Percentiles rank a stretch among this genome's conserved stretches.
Evolutionary conservation across 129 eudicot species (phyloP).

Genomic region (Helianthus annuus): DNA sequence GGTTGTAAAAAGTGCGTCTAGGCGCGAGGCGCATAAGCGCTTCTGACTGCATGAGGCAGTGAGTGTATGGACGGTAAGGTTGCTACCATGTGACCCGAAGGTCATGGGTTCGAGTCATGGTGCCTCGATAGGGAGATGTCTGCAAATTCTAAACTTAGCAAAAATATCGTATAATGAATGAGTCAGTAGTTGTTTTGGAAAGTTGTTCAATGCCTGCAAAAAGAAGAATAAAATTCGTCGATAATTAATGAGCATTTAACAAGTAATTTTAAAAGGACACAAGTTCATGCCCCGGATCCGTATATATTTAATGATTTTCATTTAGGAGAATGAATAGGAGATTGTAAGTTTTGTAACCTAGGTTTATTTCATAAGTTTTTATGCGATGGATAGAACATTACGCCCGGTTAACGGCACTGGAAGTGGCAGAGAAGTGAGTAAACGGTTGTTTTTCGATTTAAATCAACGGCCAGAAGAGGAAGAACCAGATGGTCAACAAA

Average conservation of each 20-base stretch:
- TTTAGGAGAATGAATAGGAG: slow-evolving; percentile 5
- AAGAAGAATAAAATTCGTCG: slow-evolving; percentile 22
- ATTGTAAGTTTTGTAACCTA: not conserved
- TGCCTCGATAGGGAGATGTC: slow-evolving; percentile 6
- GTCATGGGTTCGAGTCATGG: too few species aligned
- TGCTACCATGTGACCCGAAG: too few species aligned
- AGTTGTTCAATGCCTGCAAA: slow-evolving; percentile 21
- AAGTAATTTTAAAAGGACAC: slow-evolving; percentile 9
- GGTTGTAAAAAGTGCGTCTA: too few species aligned
- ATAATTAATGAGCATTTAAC: slow-evolving; percentile 25
- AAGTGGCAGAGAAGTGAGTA: slow-evolving; percentile 21
- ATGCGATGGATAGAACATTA: slow-evolving; percentile 27
- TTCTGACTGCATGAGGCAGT: too few species aligned
- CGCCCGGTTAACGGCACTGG: not conserved
- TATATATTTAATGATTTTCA: not conserved
- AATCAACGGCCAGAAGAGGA: slow-evolving; percentile 40
- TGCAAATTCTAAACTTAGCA: slow-evolving; percentile 22
- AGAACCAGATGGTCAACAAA: slow-evolving; percentile 24
- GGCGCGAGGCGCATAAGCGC: too few species aligned
- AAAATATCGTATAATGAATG: slow-evolving; percentile 8
- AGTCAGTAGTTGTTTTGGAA: slow-evolving; percentile 5
- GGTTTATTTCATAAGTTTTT: slow-evolving; percentile 21
- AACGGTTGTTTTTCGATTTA: slow-evolving; percentile 34
- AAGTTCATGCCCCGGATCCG: not conserved
- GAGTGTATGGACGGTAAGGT: not conserved